Base-by-base conservation (phyloP, 2,329 filamentous ascomycete genomes). In the Exophiala bonariae region DNA sequence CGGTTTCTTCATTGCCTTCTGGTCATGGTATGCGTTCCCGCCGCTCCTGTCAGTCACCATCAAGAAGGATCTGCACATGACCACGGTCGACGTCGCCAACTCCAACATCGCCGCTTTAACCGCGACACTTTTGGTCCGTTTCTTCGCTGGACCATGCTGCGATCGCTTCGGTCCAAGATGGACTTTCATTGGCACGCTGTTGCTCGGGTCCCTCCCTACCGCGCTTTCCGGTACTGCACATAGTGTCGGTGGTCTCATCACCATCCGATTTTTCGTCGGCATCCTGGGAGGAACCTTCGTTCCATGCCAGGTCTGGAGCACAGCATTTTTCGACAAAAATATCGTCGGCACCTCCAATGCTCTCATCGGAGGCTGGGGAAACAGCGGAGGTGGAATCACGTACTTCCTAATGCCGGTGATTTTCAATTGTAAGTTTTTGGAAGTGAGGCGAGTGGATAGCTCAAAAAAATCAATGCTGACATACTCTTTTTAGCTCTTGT, bases 361-460 rank as follows among this genome's bases (percentile, higher is more conserved):
- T 3, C 70, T 96, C n/a, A 85, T 89, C 1, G 91, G 84, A 33
- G 91, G 91, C 10, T 85, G 87, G 72, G 91, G 90, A 42, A 96
- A 95, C 59, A 80, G 88, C 19, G 90, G 91, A 49, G 91, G 90
- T 55, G 91, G 91, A 47, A 86, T 95, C 57, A 95, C 90, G 2
- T 95, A 95, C 72, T 95, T 95, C 66, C 81, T 92, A 59, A 95
- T 96, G 89, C 90, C 91, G 2, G 89, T 88, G 4, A 83, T 96
- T 47, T 93, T 86, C 68, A 85, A 95, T 66, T 87, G 35, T 37
- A n/a, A 37, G 35, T 37, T 13, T 7, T 20, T 22, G 35, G 19
- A 18, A 8, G 28, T n/a, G 9, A 9, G 28, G 28, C 28, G 9
- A n/a, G n/a, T n/a, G n/a, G n/a, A n/a, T n/a, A n/a, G n/a, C n/a